phyloP scores from a whole-genome alignment of 208 protist species.

The Spongospora subterranea region DNA sequence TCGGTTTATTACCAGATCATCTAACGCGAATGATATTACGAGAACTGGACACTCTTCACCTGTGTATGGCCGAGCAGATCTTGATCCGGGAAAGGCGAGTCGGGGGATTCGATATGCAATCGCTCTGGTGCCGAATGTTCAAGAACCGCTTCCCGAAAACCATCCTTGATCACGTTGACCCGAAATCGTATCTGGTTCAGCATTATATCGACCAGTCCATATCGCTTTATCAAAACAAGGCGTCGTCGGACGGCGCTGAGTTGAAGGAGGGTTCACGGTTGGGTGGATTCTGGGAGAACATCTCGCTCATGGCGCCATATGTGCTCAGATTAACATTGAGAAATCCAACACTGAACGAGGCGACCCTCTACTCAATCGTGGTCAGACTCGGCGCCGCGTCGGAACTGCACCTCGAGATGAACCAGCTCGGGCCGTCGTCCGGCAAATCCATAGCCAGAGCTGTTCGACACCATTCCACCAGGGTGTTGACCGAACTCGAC shows the following conservation, averaged over 20 bases:
- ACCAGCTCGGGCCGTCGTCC: background rate
- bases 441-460: background rate
- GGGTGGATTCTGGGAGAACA: background rate
- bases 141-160: background rate
- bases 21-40: background rate
- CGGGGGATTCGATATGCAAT: background rate
- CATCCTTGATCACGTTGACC: background rate
- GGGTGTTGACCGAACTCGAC: background rate
- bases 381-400: background rate
- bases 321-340: background rate
- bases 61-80: slow-evolving; percentile 16
- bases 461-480: background rate
- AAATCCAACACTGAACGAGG: background rate
- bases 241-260: background rate
- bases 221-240: background rate
- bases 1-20: background rate
- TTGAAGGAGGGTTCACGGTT: background rate
- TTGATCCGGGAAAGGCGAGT: background rate
- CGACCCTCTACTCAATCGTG: background rate
- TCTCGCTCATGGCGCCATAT: background rate
- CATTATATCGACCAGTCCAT: background rate
- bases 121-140: background rate
- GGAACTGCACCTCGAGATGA: background rate
- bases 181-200: background rate
- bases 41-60: background rate